phyloP scores from a whole-genome alignment of 139 green algal genomes.

The Chlorella vulgaris region DNA sequence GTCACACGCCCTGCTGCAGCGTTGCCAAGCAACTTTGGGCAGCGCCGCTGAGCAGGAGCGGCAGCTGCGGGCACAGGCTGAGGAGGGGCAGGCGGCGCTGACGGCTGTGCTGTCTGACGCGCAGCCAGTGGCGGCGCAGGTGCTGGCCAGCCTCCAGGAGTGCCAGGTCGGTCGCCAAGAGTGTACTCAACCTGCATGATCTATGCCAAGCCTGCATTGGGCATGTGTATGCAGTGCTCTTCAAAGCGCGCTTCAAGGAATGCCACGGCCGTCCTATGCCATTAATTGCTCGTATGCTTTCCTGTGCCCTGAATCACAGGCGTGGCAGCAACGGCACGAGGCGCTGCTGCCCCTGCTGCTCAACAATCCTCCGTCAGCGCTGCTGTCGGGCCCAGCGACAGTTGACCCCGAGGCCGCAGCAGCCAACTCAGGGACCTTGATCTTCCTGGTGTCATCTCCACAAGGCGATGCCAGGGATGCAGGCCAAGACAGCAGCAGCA shows the following conservation, averaged over 20 bases:
- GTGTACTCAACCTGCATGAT: too few relatives aligned
- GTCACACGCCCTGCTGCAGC: conserved; percentile 2
- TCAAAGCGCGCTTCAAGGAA: too few relatives aligned
- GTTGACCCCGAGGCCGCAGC: neutral
- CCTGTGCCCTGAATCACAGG: neutral
- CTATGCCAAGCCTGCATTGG: too few relatives aligned
- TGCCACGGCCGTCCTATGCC: too few relatives aligned
- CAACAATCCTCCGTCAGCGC: neutral
- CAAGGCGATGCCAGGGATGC: neutral
- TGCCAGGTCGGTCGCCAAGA: conserved; percentile 5
- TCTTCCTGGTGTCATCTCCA: neutral
- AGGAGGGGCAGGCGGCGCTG: neutral
- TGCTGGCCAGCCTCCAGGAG: conserved; percentile 11
- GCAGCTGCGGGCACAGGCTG: conserved; percentile 2
- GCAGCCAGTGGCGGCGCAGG: conserved; percentile 3
- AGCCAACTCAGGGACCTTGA: neutral
- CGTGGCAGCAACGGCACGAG: conserved; percentile 18
- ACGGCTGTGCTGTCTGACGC: neutral
- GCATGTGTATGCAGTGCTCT: too few relatives aligned
- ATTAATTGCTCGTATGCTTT: neutral
- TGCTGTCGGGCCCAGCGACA: neutral
- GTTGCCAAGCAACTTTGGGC: conserved; percentile 11
- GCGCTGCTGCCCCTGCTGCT: conserved; percentile 20
- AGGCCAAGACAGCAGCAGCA: neutral
- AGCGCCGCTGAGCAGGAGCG: conserved; percentile 29